A percentile compares a stretch with the other conserved stretches of the same genome.
Evolutionary conservation across 2,329 filamentous ascomycete species (phyloP).

Genomic region (Cucurbitaria berberidis): DNA sequence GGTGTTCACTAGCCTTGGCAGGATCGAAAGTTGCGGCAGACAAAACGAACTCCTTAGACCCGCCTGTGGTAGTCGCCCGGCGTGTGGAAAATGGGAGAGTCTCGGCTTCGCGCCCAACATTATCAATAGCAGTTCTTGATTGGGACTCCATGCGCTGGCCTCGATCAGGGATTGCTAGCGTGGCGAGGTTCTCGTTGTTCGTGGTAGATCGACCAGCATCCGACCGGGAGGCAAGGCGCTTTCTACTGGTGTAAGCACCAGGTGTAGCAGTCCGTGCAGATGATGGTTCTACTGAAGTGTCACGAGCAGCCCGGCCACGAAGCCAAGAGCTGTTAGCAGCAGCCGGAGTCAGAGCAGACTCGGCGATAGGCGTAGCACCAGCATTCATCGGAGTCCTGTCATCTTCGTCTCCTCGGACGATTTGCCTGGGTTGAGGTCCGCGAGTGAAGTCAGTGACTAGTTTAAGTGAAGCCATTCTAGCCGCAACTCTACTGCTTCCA

Average conservation of each 20-base stretch:
- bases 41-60: constrained; percentile 62
- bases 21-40: constrained; percentile 46
- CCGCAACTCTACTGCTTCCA: constrained; percentile 61
- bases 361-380: constrained; percentile 85
- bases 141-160: constrained; percentile 39
- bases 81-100: constrained; percentile 46
- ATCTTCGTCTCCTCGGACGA: constrained; percentile 71
- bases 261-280: constrained; percentile 60
- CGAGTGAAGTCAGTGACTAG: constrained; percentile 85
- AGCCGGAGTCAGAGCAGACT: constrained; percentile 70
- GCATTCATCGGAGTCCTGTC: constrained; percentile 76
- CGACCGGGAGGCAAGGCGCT: constrained; percentile 63
- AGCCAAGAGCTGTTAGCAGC: constrained; percentile 54
- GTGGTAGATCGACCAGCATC: constrained; percentile 40
- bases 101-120: constrained; percentile 51
- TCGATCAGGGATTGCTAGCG: constrained; percentile 45
- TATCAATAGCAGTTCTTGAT: constrained; percentile 46
- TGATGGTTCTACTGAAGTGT: constrained; percentile 51
- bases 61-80: constrained; percentile 55
- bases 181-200: constrained; percentile 42
- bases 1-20: constrained; percentile 33
- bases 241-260: constrained; percentile 71
- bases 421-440: constrained; percentile 57
- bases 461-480: constrained; percentile 84
- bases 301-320: constrained; percentile 37